A percentile compares a stretch with the other conserved stretches of the same genome.
phyloP scores from a whole-genome alignment of 306 rosid species.

The Amphicarpaea edgeworthii region DNA sequence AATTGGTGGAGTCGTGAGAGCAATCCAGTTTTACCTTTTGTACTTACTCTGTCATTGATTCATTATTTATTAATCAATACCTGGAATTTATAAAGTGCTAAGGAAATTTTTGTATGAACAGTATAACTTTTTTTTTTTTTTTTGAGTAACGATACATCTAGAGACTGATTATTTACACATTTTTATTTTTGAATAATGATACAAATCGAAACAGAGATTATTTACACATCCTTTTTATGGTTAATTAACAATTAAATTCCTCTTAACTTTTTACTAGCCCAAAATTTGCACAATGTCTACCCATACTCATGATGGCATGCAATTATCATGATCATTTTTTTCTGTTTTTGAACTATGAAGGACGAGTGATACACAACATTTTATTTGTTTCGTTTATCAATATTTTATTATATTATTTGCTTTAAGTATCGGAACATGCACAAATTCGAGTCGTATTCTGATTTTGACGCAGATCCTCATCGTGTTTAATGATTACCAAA shows the following conservation, averaged over 20 bases:
- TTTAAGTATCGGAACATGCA: neutral
- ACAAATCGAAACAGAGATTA: neutral
- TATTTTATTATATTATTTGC: neutral
- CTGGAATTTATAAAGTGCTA: neutral
- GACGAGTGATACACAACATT: neutral
- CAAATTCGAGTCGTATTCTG: neutral
- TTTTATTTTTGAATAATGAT: neutral
- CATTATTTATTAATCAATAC: neutral
- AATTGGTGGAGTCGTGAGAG: slow-evolving; percentile 42
- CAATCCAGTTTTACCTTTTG: slow-evolving; percentile 14
- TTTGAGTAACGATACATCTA: too few species aligned
- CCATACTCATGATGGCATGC: neutral
- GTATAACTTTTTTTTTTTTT: too few species aligned
- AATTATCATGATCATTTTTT: neutral
- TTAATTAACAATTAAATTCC: neutral
- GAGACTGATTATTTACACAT: neutral
- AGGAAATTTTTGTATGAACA: too few species aligned
- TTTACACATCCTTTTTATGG: neutral
- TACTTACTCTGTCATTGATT: slow-evolving; percentile 12
- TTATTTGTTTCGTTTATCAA: neutral
- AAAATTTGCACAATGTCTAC: neutral
- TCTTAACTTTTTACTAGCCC: neutral
- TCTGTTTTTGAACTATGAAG: neutral
- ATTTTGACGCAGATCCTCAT: slow-evolving; percentile 2
- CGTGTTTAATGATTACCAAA: neutral